phyloP scores from a whole-genome alignment of 805 yeast genomes.

The Wickerhamiella slavikovae region DNA sequence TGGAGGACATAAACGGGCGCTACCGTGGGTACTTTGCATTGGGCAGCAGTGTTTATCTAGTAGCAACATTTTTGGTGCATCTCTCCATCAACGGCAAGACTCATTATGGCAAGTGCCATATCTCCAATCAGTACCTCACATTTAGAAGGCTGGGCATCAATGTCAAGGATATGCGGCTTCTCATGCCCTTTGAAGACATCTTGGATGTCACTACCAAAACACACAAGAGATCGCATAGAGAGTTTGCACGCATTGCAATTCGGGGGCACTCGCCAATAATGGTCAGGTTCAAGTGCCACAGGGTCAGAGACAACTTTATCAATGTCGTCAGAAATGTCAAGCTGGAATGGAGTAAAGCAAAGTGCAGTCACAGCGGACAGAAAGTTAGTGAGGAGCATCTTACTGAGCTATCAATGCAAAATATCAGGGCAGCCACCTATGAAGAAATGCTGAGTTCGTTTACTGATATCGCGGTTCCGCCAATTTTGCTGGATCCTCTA shows the following conservation, averaged over 20 bases:
- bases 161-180: conserved; percentile 64
- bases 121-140: conserved; percentile 51
- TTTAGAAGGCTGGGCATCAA: conserved; percentile 61
- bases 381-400: conserved; percentile 1
- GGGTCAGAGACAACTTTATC: background rate
- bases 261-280: conserved; percentile 59
- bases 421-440: conserved; percentile 10
- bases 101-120: conserved; percentile 60
- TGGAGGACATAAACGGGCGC: conserved; percentile 30
- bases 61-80: conserved; percentile 33
- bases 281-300: conserved; percentile 33
- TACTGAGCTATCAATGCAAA: conserved; percentile 5
- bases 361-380: background rate
- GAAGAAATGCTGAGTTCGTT: conserved; percentile 6
- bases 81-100: conserved; percentile 46
- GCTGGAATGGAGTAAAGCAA: background rate
- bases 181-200: conserved; percentile 54
- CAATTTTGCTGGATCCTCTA: conserved; percentile 11
- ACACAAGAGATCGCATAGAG: background rate
- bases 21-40: conserved; percentile 50
- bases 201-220: conserved; percentile 32
- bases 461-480: conserved; percentile 8
- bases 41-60: conserved; percentile 26
- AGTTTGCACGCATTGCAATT: conserved; percentile 46
- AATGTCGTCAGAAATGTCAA: background rate